Evolutionary conservation across 805 yeast species (phyloP), one percentile per base, ranked within the genome.

Genomic region (Starmerella stigmatis): DNA sequence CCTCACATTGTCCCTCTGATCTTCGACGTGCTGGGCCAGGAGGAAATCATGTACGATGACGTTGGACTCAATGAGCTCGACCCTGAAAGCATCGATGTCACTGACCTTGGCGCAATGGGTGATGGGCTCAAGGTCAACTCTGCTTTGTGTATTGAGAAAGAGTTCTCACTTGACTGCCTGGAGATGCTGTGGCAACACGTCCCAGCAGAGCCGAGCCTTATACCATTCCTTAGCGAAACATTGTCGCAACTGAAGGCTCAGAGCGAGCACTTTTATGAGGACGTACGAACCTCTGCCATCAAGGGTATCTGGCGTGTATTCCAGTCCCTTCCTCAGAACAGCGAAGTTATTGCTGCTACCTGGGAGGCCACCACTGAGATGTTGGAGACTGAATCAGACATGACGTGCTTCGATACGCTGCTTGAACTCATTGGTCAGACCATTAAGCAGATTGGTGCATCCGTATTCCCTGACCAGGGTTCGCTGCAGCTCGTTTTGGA

Each of bases 111-210:
- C 19, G 39, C 26, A 4, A 62, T 76, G 46, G 78, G 74, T 50
- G 81, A 81, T 58, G 81, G 81, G 51, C 70, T 85, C 65, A 81
- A 84, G 56, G 86, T 92, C 52, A 88, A 86, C 73, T 82, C 95
- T 42, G 96, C 95, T 70, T 77, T 92, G 57, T 85, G 96, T 54
- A 81, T 84, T 57, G 98, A 89, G 68, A 89, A 89, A 67, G 97
- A 92, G 62, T 75, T 88, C 61, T 94, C 95, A 43, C 65, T 74
- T 44, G 96, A 94, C 57, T 83, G 95, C 40, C 82, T 86, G 60
- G 79, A 75, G 47, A 78, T 78, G 44, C 86, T 89, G 66, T 74
- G 79, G 58, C 86, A 78, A 59, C 81, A 86, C 49, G 86, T 84
- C 62, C 67, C 62, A 38, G 66, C 77, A 46, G 73, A 86, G 21